Base-by-base conservation (phyloP, 805 yeast genomes). In the Phaffomyces opuntiae region DNA sequence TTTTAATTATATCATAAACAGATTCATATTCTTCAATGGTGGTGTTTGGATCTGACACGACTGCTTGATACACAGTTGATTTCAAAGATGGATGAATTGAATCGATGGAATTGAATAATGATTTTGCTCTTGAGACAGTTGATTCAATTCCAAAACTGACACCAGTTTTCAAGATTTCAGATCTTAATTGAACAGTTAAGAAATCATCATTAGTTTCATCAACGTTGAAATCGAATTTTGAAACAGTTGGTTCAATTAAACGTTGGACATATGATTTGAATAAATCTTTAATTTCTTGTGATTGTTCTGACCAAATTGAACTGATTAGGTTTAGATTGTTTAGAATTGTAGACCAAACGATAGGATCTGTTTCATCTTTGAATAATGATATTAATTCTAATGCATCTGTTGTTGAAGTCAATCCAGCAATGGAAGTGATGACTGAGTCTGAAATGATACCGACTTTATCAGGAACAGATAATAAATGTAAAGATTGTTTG, bases 391-490 rank as follows among this genome's bases (percentile, higher is more conserved):
- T 68, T 55, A 83, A 70, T 49, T 72, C 70, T 50, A 83, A 72
- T 54, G 80, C 74, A 53, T 75, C 78, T 7, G 78, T 68, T 19
- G 89, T 77, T 26, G 80, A 68, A 39, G 81, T 73, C 53, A 75
- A 70, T 17, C 93, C 93, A 16, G 91, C 80, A 24, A 80, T 66
- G 7, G 90, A 77, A 51, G 84, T 72, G 7, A 84, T 73, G 32
- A 74, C 75, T 27, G 83, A 81, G 64, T 86, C 95, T 29, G 88
- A 80, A 36, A 85, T 81, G 51, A 83, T 71, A 36, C 90, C 91
- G 47, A 81, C 78, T 61, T 86, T 77, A 62, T 86, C 95, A 56
- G 81, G 83, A 24, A 80, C 78, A 11, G 87, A 70, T 50, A 86
- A 70, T 53, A 71, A 70, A 42, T 72, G 75, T 49, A 74, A 73